Evolutionary conservation across 805 yeast genomes (phyloP).

Genomic region (Pichia heedii): DNA sequence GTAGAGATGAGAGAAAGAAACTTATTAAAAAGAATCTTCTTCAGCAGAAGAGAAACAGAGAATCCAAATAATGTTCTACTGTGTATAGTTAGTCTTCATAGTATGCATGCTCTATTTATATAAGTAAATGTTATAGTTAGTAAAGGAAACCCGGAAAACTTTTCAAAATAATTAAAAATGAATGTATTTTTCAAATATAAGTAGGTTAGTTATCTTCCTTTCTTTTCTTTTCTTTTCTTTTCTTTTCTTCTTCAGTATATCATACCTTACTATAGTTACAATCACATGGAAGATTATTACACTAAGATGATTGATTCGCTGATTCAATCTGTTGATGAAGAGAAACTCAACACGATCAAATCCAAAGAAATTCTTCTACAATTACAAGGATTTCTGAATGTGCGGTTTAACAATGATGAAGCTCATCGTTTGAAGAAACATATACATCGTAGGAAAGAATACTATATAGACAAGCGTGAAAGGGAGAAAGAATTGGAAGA

Average conservation of each 20-base stretch:
- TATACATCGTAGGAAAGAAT: neutral
- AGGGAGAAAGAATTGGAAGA: neutral
- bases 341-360: neutral
- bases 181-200: no score
- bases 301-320: neutral
- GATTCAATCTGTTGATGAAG: neutral
- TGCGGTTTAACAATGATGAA: neutral
- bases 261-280: no score
- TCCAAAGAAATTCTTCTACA: neutral
- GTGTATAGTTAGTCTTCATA: neutral
- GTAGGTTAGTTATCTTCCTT: no score
- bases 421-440: neutral
- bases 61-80: neutral
- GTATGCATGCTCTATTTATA: no score
- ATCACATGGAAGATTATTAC: neutral
- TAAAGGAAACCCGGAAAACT: no score
- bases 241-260: no score
- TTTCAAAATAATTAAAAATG: no score
- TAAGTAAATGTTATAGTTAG: no score
- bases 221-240: no score
- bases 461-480: no score
- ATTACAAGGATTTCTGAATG: neutral
- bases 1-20: slow-evolving; percentile 74
- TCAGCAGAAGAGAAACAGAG: slow-evolving; percentile 70
- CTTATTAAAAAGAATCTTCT: slow-evolving; percentile 75